These are phyloP conservation scores for Colletotrichum graminicola DNA, from an alignment of 2,329 filamentous ascomycete genomes.

Conservation along the genomic window DNA sequence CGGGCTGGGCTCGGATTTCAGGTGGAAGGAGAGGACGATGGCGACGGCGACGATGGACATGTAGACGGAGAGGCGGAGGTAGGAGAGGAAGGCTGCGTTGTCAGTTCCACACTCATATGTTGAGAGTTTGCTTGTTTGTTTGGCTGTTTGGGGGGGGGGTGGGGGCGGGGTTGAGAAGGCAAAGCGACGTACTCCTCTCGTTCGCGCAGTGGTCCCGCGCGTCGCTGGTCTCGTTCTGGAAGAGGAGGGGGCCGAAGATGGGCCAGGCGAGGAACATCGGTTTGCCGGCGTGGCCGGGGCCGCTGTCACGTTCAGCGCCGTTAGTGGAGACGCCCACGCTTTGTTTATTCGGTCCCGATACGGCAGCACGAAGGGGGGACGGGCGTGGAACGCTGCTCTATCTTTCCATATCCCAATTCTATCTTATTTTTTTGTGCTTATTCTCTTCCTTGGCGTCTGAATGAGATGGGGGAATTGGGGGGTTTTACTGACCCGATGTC, in stretches of 20 bases:
- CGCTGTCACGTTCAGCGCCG: constrained; percentile 13
- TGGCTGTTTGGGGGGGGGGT: too few relatives aligned
- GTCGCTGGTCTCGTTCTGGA: constrained; percentile 80
- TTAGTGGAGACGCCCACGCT: constrained; percentile 1
- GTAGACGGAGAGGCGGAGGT: constrained; percentile 89
- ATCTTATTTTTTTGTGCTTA: too few relatives aligned
- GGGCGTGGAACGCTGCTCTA: neutral
- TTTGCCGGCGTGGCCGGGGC: constrained; percentile 47
- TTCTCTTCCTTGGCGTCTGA: neutral
- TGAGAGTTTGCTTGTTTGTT: neutral
- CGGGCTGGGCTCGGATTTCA: constrained; percentile 77
- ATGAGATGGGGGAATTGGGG: neutral
- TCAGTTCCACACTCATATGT: neutral
- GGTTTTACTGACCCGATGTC: constrained; percentile 52
- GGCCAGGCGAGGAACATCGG: constrained; percentile 71
- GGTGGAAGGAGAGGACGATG: constrained; percentile 93
- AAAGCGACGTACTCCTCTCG: constrained; percentile 69
- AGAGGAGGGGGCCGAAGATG: constrained; percentile 75
- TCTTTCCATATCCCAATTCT: too few relatives aligned
- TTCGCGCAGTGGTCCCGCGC: constrained; percentile 84
- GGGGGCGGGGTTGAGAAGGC: too few relatives aligned
- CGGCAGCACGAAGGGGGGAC: neutral
- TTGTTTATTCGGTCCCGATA: neutral
- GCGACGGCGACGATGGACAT: constrained; percentile 91
- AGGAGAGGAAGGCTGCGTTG: constrained; percentile 80